Conservation (phyloP, 164 flowering plant genomes). For the grape (Vitis vinifera) region ASM3070453v1 NC_081815.1:11185001-11185500, state of each 20-base stretch:
- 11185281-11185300: conserved; percentile 59
- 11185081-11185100: no score
- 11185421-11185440: background rate
- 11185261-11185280: background rate
- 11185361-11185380: conserved; percentile 2
- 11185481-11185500: background rate
- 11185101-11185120: no score
- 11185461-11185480: background rate
- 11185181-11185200: conserved; percentile 30
- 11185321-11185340: conserved; percentile 1
- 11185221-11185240: background rate
- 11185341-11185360: conserved; percentile 36
- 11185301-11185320: conserved; percentile 43
- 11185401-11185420: background rate
- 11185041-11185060: no score
- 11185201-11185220: conserved; percentile 15
- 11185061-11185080: no score
- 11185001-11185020: no score
- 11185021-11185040: no score
- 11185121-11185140: no score
- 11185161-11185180: conserved; percentile 34
- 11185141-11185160: no score
- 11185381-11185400: conserved; percentile 7
- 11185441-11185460: background rate
- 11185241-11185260: conserved; percentile 7